Evolutionary conservation across 768 basidiomycete species (phyloP).

Genomic region (Leccinum barrowsii): DNA sequence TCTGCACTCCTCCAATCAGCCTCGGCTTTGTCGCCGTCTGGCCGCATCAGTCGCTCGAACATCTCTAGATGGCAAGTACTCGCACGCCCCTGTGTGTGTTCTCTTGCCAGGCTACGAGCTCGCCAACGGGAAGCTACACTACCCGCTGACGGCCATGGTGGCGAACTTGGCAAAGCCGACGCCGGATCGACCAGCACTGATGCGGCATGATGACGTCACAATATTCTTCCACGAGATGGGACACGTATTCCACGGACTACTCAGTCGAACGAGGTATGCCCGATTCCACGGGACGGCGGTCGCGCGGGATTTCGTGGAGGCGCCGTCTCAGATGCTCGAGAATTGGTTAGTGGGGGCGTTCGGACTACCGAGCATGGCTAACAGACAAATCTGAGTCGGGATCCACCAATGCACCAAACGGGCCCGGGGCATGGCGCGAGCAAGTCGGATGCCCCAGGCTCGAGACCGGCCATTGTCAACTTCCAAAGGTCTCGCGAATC

Average conservation of each 20-base stretch:
- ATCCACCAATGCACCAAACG: background rate
- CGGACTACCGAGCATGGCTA: background rate
- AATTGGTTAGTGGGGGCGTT: conserved; percentile 55
- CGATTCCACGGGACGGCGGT: conserved; percentile 60
- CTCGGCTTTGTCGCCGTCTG: conserved; percentile 44
- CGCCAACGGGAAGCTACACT: conserved; percentile 54
- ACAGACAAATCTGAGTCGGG: background rate
- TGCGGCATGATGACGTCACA: conserved; percentile 80
- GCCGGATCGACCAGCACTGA: conserved; percentile 70
- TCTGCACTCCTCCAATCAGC: conserved; percentile 34
- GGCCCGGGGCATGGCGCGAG: background rate
- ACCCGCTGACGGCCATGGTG: conserved; percentile 79
- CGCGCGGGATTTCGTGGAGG: conserved; percentile 79
- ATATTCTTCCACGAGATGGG: conserved; percentile 92
- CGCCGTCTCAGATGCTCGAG: conserved; percentile 90
- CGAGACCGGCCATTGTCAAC: background rate
- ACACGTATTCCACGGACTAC: conserved; percentile 57
- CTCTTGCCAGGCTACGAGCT: conserved; percentile 61
- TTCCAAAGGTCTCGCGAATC: conserved; percentile 1
- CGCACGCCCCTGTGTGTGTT: too few species aligned
- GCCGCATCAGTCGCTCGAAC: conserved; percentile 52
- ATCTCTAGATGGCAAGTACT: too few species aligned
- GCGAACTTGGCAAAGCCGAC: conserved; percentile 86
- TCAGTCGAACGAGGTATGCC: too few species aligned
- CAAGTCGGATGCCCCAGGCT: background rate